Conservation (phyloP, 2,329 filamentous ascomycete species). For the Colletotrichum musae region DNA sequence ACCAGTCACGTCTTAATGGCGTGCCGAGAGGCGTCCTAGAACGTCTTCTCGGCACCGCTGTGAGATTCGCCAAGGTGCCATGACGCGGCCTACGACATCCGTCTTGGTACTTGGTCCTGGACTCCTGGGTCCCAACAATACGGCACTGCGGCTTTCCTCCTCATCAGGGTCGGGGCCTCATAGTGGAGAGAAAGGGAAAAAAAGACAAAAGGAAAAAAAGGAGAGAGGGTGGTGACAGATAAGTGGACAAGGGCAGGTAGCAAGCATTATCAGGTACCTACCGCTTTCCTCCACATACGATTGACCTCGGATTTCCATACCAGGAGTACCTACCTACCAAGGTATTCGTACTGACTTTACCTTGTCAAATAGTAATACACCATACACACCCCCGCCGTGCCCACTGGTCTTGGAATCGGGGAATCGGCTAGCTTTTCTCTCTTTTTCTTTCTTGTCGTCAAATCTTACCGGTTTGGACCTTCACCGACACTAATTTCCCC, state of each 20-base stretch:
- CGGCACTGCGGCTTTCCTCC: not conserved
- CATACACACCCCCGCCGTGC: not conserved
- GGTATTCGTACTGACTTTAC: too few species aligned
- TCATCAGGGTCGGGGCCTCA: not conserved
- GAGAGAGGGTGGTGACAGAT: too few species aligned
- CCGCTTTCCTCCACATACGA: too few species aligned
- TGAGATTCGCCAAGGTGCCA: conserved; percentile 35
- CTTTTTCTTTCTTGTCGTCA: conserved; percentile 1
- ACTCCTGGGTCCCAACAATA: not conserved
- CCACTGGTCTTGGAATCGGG: not conserved
- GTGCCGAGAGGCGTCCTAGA: conserved; percentile 31
- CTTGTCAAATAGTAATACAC: conserved; percentile 1
- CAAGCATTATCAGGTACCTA: too few species aligned
- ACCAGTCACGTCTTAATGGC: conserved; percentile 21
- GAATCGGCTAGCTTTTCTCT: not conserved
- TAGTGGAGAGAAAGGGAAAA: not conserved
- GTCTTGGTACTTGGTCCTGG: conserved; percentile 12
- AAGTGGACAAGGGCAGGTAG: too few species aligned
- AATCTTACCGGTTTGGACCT: conserved; percentile 15
- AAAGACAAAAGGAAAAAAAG: too few species aligned
- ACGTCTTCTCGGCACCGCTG: conserved; percentile 27
- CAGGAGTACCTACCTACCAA: too few species aligned
- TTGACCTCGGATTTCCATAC: too few species aligned
- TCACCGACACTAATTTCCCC: conserved; percentile 5
- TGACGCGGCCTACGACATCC: conserved; percentile 34